Evolutionary conservation across 768 basidiomycete genomes (phyloP).

Genomic region (Mrakia gelida): DNA sequence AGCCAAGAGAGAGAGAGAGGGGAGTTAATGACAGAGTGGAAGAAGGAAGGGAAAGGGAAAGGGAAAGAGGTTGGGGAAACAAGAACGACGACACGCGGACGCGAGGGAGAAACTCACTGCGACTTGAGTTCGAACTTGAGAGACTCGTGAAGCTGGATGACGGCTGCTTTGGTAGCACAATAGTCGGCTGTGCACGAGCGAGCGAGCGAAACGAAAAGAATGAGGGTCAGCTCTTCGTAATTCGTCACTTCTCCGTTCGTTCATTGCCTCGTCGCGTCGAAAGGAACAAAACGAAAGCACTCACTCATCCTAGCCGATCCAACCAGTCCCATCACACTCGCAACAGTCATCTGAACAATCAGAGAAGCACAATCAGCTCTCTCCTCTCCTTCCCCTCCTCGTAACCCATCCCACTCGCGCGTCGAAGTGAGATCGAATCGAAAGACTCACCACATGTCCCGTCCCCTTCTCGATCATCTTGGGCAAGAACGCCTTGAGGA

Average conservation of each 20-base stretch:
- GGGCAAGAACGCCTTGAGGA: constrained; percentile 86
- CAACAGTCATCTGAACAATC: constrained; percentile 61
- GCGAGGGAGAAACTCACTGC: constrained; percentile 1
- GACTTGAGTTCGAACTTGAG: constrained; percentile 70
- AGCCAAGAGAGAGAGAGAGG: neutral
- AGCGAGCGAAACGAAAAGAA: no score
- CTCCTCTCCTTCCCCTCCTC: neutral
- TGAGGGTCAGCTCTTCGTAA: constrained; percentile 9
- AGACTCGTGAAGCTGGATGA: constrained; percentile 72
- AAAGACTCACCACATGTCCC: constrained; percentile 77
- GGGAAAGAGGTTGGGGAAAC: no score
- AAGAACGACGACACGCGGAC: neutral
- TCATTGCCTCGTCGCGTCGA: constrained; percentile 15
- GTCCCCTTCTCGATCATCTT: constrained; percentile 67
- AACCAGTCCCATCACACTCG: constrained; percentile 67
- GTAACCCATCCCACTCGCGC: no score
- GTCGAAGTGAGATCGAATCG: neutral
- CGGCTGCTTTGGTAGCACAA: constrained; percentile 86
- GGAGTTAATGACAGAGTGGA: neutral
- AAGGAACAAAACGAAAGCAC: constrained; percentile 38
- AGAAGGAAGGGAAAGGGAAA: no score
- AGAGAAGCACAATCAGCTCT: constrained; percentile 13
- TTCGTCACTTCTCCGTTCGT: no score
- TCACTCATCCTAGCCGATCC: constrained; percentile 72
- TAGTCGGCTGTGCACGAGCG: constrained; percentile 90